These are phyloP conservation scores for Hymenotorrendiella dingleyae DNA, from an alignment of 2,329 filamentous ascomycete genomes.

Conservation along the genomic window DNA sequence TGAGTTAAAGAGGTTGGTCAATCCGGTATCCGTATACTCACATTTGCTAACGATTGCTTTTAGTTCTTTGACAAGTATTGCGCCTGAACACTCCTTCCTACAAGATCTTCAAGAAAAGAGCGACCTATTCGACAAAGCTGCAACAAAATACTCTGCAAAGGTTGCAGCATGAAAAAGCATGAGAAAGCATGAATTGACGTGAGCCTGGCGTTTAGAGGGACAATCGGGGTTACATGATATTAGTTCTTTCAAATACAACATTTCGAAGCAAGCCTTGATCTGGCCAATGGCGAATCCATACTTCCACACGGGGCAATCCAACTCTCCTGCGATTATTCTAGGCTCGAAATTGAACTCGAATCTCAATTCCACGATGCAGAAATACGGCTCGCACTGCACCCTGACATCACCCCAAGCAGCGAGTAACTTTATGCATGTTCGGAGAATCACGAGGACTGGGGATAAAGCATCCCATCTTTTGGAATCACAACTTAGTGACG, in stretches of 20 bases:
- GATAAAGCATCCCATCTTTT: no score
- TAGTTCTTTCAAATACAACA: constrained; percentile 4
- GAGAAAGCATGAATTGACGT: constrained; percentile 15
- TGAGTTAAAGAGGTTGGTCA: constrained; percentile 57
- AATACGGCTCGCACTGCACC: no score
- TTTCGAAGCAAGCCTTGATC: no score
- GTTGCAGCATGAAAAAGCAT: constrained; percentile 38
- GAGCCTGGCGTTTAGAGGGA: constrained; percentile 18
- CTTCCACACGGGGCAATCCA: no score
- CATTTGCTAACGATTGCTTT: constrained; percentile 4
- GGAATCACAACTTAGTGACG: no score
- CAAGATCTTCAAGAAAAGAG: constrained; percentile 78
- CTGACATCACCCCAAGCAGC: no score
- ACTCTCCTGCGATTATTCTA: no score
- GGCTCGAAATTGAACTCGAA: no score
- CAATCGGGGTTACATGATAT: constrained; percentile 11
- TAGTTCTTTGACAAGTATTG: constrained; percentile 50
- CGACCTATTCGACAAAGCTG: constrained; percentile 78
- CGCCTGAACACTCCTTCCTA: constrained; percentile 66
- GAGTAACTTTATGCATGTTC: no score
- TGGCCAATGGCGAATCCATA: no score
- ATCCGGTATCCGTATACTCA: neutral
- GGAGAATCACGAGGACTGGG: no score
- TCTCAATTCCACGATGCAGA: no score
- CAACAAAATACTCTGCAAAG: constrained; percentile 80